phyloP scores from a whole-genome alignment of 345 rosid genomes.

The Eucalyptus sp. region DNA sequence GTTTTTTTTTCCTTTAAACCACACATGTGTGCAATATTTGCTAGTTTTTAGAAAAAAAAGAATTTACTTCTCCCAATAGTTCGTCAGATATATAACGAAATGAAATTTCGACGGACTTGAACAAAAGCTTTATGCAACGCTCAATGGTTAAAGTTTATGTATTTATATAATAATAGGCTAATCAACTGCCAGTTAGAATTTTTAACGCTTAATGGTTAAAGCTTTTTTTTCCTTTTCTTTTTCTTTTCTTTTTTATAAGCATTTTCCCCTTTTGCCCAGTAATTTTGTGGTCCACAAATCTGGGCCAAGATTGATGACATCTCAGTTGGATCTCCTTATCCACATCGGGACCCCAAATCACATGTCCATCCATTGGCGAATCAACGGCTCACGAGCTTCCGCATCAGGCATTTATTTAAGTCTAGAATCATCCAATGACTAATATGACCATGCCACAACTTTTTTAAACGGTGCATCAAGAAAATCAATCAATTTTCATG shows the following conservation, averaged over 20 bases:
- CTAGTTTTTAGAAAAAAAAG: not conserved
- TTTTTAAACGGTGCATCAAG: not conserved
- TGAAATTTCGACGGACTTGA: not conserved
- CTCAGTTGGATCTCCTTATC: not conserved
- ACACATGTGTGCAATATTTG: not conserved
- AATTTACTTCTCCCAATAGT: not conserved
- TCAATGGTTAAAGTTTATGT: not conserved
- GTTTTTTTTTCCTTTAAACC: not conserved
- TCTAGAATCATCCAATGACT: not conserved
- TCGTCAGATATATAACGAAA: not conserved
- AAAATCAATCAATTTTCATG: not conserved
- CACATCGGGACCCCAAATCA: not conserved
- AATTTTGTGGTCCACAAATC: not conserved
- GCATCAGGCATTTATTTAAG: not conserved
- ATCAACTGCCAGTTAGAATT: not conserved
- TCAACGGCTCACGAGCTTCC: not conserved
- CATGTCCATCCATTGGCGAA: not conserved
- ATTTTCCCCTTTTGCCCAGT: not conserved
- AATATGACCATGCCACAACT: not conserved
- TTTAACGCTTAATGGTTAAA: too few relatives aligned
- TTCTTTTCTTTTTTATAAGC: rapidly evolving
- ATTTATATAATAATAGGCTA: not conserved
- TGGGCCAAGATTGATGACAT: not conserved
- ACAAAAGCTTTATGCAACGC: not conserved
- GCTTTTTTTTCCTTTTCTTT: too few relatives aligned